Percentiles rank a stretch among this genome's conserved stretches.
phyloP scores from a whole-genome alignment of 2,329 filamentous ascomycete species.

The Arthrobotrys iridis region DNA sequence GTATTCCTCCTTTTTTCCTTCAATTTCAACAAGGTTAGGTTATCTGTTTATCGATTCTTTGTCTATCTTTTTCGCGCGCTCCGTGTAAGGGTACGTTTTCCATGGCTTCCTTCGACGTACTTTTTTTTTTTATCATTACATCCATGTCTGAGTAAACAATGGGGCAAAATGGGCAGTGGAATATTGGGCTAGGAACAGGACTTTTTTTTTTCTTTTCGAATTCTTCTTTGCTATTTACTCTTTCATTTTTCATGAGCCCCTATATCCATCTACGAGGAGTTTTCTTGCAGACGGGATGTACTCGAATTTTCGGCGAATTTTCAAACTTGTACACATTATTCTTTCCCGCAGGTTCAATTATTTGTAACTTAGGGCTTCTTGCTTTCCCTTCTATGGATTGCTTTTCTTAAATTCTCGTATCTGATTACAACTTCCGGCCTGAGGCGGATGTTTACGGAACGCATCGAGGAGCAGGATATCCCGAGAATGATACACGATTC shows the following conservation, averaged over 20 bases:
- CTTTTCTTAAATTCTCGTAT: constrained; percentile 12
- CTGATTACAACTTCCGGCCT: constrained; percentile 10
- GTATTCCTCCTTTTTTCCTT: constrained; percentile 28
- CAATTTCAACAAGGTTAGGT: constrained; percentile 35
- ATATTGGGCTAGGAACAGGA: constrained; percentile 30
- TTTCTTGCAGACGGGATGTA: neutral
- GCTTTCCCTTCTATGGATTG: constrained; percentile 19
- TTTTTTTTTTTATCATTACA: constrained; percentile 23
- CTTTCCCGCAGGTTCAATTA: constrained; percentile 20
- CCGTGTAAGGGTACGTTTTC: constrained; percentile 39
- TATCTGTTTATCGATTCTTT: constrained; percentile 41
- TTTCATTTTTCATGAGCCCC: neutral
- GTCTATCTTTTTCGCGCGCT: constrained; percentile 17
- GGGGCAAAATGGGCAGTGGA: constrained; percentile 33
- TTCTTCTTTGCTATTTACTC: constrained; percentile 14
- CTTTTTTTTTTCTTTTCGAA: neutral
- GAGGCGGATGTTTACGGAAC: constrained; percentile 13
- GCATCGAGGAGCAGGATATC: neutral
- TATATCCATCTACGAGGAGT: neutral
- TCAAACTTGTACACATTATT: constrained; percentile 35
- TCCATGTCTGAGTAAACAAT: constrained; percentile 43
- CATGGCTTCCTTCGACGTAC: constrained; percentile 17
- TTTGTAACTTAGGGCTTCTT: constrained; percentile 38
- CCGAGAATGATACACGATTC: constrained; percentile 12
- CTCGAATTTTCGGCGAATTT: constrained; percentile 2